phyloP scores from a whole-genome alignment of 192 early-diverging fungal species.

The Backusella westeae region DNA sequence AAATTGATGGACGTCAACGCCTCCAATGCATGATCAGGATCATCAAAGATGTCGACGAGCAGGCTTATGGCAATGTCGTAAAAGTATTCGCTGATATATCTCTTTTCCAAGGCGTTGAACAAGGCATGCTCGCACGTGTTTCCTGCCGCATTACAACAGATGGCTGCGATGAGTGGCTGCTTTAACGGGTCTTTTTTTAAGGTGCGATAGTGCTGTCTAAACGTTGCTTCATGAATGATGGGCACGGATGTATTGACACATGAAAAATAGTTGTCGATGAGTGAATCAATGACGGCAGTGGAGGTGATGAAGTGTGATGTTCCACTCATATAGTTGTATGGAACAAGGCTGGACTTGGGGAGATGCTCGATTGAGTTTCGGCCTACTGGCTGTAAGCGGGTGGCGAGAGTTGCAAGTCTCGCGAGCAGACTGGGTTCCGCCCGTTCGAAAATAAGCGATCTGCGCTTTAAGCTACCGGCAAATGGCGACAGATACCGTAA shows the following conservation, averaged over 20 bases:
- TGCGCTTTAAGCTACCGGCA: background rate
- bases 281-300: background rate
- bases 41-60: slow-evolving; percentile 6
- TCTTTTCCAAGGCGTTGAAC: background rate
- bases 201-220: background rate
- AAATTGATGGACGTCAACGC: background rate
- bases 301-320: background rate
- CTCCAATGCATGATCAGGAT: background rate
- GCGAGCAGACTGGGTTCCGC: background rate
- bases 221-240: background rate
- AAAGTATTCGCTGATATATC: slow-evolving; percentile 9
- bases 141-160: background rate
- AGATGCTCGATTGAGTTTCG: background rate
- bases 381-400: background rate
- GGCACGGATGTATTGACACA: background rate
- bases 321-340: background rate
- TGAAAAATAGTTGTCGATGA: background rate
- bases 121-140: background rate
- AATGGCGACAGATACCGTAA: slow-evolving; percentile 11
- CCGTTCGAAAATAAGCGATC: background rate
- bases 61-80: background rate
- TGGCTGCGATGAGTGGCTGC: slow-evolving; percentile 2
- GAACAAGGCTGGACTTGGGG: background rate
- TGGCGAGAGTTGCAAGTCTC: background rate
- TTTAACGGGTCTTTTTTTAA: background rate